A percentile compares a stretch with the other conserved stretches of the same genome.
Evolutionary conservation across 129 eudicot genomes (phyloP).

Genomic region (Flaveria linearis): DNA sequence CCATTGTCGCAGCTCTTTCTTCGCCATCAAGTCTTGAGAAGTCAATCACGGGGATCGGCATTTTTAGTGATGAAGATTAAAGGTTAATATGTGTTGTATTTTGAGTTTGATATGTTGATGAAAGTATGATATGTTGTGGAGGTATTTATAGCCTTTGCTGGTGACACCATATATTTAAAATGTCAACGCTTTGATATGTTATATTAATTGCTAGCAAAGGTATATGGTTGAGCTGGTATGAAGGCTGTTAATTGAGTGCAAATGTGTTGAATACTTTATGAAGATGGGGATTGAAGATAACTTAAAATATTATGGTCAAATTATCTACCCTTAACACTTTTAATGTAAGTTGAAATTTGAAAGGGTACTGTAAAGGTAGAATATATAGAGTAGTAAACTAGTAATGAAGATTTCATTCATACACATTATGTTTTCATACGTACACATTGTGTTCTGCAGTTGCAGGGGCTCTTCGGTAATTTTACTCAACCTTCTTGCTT

Average conservation of each 20-base stretch:
- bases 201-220: slow-evolving; percentile 19
- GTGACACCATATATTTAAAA: slow-evolving; percentile 13
- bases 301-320: not conserved
- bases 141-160: slow-evolving; percentile 41
- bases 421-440: not conserved
- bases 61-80: slow-evolving; percentile 19
- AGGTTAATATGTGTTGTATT: not conserved
- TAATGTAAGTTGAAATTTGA: not conserved
- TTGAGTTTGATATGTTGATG: slow-evolving; percentile 4
- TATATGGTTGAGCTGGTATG: slow-evolving; percentile 24
- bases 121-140: not conserved
- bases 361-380: not conserved
- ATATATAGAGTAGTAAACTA: too few relatives aligned
- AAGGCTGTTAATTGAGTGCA: slow-evolving; percentile 18
- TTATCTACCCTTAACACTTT: not conserved
- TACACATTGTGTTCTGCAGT: not conserved
- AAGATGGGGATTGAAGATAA: slow-evolving; percentile 17
- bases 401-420: too few relatives aligned
- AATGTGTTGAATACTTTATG: slow-evolving; percentile 36
- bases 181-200: slow-evolving; percentile 42
- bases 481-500: not conserved
- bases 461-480: not conserved
- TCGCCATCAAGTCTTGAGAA: slow-evolving; percentile 66
- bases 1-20: slow-evolving; percentile 58
- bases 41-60: slow-evolving; percentile 84